Conservation (phyloP, 2,329 filamentous ascomycete genomes). For the Paraconiothyrium brasiliense region DNA sequence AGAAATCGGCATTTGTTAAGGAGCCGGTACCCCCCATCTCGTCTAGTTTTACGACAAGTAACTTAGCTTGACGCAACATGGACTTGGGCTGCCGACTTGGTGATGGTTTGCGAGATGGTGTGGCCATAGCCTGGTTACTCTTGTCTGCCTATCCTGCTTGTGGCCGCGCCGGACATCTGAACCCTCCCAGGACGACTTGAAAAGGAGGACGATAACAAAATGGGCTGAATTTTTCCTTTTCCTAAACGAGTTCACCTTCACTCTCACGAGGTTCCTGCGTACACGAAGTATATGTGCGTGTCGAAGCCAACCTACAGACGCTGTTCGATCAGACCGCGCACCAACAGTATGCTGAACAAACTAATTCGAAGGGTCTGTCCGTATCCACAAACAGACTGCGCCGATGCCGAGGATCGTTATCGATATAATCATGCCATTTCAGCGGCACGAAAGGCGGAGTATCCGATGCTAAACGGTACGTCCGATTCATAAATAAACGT, state of each 20-base stretch:
- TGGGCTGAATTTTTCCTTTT: not conserved
- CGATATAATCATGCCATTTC: slow-evolving; percentile 10
- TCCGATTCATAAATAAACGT: not conserved
- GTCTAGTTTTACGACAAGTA: not conserved
- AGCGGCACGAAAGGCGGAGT: slow-evolving; percentile 29
- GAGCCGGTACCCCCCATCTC: not conserved
- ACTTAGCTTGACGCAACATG: not conserved
- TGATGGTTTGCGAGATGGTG: not conserved
- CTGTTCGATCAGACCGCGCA: no score
- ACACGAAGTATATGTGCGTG: no score
- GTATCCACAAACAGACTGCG: not conserved
- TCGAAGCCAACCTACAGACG: not conserved
- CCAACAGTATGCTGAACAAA: not conserved
- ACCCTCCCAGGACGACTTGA: not conserved
- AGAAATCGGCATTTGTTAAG: not conserved
- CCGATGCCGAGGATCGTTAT: not conserved
- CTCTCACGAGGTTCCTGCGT: no score
- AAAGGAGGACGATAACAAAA: not conserved
- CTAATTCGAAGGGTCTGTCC: not conserved
- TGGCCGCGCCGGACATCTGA: not conserved
- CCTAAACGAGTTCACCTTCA: not conserved
- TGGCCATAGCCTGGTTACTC: not conserved
- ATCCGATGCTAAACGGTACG: slow-evolving; percentile 39
- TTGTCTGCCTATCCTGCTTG: not conserved
- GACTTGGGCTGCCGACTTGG: not conserved